Conservation (phyloP, 306 rosid species). For the Begonia peltatifolia region DNA sequence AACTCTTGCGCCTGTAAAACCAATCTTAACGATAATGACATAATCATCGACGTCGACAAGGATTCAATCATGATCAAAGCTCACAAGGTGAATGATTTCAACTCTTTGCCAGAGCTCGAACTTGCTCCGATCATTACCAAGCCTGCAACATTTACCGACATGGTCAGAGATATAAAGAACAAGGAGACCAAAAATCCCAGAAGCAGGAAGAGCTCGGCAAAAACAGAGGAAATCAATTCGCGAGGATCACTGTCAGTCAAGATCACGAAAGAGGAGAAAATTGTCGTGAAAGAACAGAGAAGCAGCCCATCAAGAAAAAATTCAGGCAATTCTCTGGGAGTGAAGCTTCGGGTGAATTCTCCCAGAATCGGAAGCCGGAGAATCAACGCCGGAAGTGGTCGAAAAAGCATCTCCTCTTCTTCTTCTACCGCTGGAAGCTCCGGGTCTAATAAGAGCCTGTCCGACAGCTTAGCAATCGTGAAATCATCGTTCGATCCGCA, state of each 20-base stretch:
- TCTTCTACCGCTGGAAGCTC: conserved; percentile 7
- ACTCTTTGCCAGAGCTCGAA: conserved; percentile 29
- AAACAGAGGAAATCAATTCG: conserved; percentile 15
- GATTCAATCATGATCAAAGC: conserved; percentile 21
- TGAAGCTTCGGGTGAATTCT: conserved; percentile 46
- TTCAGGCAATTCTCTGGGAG: conserved; percentile 42
- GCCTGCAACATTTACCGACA: conserved; percentile 24
- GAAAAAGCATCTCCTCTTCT: conserved; percentile 23
- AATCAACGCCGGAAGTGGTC: conserved; percentile 15
- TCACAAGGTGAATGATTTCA: conserved; percentile 19
- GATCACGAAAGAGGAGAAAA: no score
- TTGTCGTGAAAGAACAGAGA: no score
- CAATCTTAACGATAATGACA: conserved; percentile 22
- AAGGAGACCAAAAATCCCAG: conserved; percentile 7
- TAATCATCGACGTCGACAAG: conserved; percentile 45
- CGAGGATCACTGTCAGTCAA: conserved; percentile 17
- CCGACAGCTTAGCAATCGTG: conserved; percentile 66
- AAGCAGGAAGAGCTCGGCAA: conserved; percentile 4
- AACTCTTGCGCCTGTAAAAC: no score
- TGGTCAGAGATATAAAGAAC: conserved; percentile 16
- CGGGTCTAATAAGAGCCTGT: conserved; percentile 33
- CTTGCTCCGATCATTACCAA: conserved; percentile 71
- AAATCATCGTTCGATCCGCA: conserved; percentile 75
- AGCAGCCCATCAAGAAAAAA: conserved; percentile 22
- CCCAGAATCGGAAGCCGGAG: conserved; percentile 32